These are phyloP conservation scores for Plasmodium gonderi DNA, from an alignment of 169 alveolate genomes.

Conservation along the genomic window DNA sequence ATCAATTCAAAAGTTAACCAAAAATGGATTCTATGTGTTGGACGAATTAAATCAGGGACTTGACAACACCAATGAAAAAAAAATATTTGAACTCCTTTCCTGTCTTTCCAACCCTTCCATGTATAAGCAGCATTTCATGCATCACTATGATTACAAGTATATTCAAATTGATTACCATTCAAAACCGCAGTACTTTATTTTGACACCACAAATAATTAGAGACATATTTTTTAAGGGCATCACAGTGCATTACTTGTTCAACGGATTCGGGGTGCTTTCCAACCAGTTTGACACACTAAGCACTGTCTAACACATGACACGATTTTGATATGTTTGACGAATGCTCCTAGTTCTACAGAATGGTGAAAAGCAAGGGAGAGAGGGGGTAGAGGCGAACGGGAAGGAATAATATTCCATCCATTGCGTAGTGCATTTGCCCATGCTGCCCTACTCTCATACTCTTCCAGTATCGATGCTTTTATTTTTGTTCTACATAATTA, in stretches of 20 bases:
- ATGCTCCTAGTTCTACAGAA: background rate
- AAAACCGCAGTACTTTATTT: conserved; percentile 82
- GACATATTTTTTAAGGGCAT: conserved; percentile 35
- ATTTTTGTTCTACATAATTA: too few species aligned
- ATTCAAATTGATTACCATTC: conserved; percentile 33
- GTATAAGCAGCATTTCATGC: conserved; percentile 7
- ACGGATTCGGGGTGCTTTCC: conserved; percentile 47
- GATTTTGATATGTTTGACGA: too few species aligned
- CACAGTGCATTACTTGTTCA: conserved; percentile 49
- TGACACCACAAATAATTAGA: conserved; percentile 82
- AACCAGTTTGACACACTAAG: conserved; percentile 16
- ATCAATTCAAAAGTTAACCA: conserved; percentile 82
- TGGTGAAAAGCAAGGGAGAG: background rate
- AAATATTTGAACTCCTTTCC: conserved; percentile 74
- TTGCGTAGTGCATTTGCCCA: background rate
- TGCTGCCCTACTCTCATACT: background rate
- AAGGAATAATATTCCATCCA: background rate
- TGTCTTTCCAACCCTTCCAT: conserved; percentile 35
- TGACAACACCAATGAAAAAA: conserved; percentile 79
- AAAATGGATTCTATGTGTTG: conserved; percentile 80
- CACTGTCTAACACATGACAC: too few species aligned
- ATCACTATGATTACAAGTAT: conserved; percentile 8
- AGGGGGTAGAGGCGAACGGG: background rate
- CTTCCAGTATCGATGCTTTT: too few species aligned
- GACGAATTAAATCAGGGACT: conserved; percentile 86